phyloP scores from a whole-genome alignment of 768 basidiomycete species.

The Multifurca ochricompacta region DNA sequence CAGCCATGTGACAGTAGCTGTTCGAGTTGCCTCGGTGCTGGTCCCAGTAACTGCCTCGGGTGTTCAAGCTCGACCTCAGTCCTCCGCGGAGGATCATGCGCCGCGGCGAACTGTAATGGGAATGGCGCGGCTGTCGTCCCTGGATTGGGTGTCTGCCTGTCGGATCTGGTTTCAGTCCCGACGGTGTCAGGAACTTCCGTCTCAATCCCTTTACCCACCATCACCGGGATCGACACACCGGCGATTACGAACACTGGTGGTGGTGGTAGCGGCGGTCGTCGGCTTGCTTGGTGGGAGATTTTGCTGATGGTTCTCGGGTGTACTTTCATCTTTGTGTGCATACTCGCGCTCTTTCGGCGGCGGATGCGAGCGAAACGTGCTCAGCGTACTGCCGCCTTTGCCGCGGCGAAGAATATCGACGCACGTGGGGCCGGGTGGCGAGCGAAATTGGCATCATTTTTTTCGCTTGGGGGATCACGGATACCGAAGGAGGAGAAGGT shows the following conservation, averaged over 20 bases:
- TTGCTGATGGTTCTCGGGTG: conserved; percentile 76
- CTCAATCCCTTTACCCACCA: conserved; percentile 40
- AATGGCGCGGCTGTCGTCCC: conserved; percentile 49
- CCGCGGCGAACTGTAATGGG: conserved; percentile 47
- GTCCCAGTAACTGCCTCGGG: conserved; percentile 60
- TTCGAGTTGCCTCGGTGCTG: conserved; percentile 67
- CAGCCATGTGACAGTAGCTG: conserved; percentile 69
- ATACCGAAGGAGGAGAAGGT: conserved; percentile 14
- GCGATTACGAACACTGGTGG: conserved; percentile 25
- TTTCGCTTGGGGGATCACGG: conserved; percentile 36
- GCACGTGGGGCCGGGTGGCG: conserved; percentile 43
- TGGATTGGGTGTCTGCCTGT: conserved; percentile 71
- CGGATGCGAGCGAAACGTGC: conserved; percentile 61
- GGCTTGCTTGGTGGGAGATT: conserved; percentile 77
- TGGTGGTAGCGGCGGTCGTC: conserved; percentile 25
- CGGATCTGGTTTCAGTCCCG: conserved; percentile 57
- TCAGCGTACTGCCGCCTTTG: conserved; percentile 58
- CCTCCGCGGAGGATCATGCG: conserved; percentile 58
- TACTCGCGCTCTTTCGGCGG: conserved; percentile 64
- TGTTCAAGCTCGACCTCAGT: conserved; percentile 60
- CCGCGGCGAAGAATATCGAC: conserved; percentile 47
- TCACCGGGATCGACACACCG: conserved; percentile 54
- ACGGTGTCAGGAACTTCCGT: conserved; percentile 36
- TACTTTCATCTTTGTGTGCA: conserved; percentile 63
- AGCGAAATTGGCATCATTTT: conserved; percentile 42